These are phyloP conservation scores for Neopestalotiopsis sp. DNA, from an alignment of 2,329 filamentous ascomycete genomes.

Conservation along the genomic window DNA sequence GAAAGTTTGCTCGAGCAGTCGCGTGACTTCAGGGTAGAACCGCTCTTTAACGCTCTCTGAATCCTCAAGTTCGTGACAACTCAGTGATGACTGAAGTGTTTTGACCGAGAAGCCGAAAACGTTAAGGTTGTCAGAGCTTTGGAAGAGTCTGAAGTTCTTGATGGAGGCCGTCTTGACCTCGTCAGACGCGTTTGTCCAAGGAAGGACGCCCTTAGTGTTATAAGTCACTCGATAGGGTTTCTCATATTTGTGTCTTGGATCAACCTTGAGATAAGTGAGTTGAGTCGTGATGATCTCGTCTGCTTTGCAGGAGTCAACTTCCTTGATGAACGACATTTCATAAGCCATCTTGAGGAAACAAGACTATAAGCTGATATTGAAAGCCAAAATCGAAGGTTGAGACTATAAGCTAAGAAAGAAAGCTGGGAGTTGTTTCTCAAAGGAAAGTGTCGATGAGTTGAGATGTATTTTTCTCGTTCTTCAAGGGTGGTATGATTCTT, in stretches of 20 bases:
- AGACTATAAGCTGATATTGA: too few relatives aligned
- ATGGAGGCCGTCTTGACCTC: background rate
- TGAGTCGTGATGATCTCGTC: background rate
- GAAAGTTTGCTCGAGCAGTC: background rate
- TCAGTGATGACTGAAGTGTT: background rate
- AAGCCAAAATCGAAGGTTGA: too few relatives aligned
- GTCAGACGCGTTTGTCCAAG: background rate
- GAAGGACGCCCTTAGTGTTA: background rate
- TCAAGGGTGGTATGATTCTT: too few relatives aligned
- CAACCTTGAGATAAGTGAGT: background rate
- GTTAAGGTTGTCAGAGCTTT: background rate
- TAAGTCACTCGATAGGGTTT: background rate
- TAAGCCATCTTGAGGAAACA: background rate
- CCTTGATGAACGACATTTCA: background rate
- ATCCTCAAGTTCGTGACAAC: background rate
- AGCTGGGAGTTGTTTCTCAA: too few relatives aligned
- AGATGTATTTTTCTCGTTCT: too few relatives aligned
- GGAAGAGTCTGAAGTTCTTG: background rate
- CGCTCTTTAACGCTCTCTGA: background rate
- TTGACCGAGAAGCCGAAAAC: background rate
- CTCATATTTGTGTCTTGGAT: background rate
- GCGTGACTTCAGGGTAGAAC: background rate
- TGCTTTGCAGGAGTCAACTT: background rate
- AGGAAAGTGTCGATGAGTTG: too few relatives aligned
- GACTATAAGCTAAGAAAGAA: too few relatives aligned